Evolutionary conservation across 2,329 filamentous ascomycete genomes (phyloP), one percentile per base, ranked within the genome.

Genomic region (Talaromyces sp.): DNA sequence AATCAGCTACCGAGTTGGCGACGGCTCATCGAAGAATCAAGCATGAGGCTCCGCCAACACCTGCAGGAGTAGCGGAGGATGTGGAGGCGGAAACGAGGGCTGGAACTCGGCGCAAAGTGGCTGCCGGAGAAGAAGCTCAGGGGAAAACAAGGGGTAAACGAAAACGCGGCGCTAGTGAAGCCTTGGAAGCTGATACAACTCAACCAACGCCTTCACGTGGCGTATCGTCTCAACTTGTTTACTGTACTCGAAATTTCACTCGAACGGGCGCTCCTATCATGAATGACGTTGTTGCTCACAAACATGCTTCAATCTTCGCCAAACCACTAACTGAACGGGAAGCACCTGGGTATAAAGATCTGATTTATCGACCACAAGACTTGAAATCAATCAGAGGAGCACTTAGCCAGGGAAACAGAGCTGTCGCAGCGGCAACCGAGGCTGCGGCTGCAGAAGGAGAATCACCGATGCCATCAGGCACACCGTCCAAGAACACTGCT

Each of bases 241-340:
- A 79, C 49, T 79, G 78, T 36, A 76, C 79, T 7, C 79, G 78
- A 49, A 81, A 80, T 31, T 82, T 82, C 67, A 86, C 89, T 40
- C 88, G 89, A 69, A 91, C 92, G 15, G 89, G 88, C 36, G 86
- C 85, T 3, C 89, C 89, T 4, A 88, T 91, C 13, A 83, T 93
- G 68, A 91, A 93, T 73, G 88, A 92, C 71, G 91, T 93, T 66
- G 86, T 88, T 27, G 90, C 88, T 62, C 91, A 93, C 74, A 89
- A 90, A 38, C 87, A 91, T 70, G 91, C 90, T 54, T 92, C 91
- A 69, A 91, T 92, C 77, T 94, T 94, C 73, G 88, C 89, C 31
- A 88, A 89, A 63, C 88, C 89, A 1, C 84, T 94, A 58, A 89
- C 90, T 11, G 89, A 92, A 69, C 86, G 86, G 43, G 89, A 92